Evolutionary conservation across 2,329 filamentous ascomycete species (phyloP).

Genomic region (Ploettnerulaceae sp.): DNA sequence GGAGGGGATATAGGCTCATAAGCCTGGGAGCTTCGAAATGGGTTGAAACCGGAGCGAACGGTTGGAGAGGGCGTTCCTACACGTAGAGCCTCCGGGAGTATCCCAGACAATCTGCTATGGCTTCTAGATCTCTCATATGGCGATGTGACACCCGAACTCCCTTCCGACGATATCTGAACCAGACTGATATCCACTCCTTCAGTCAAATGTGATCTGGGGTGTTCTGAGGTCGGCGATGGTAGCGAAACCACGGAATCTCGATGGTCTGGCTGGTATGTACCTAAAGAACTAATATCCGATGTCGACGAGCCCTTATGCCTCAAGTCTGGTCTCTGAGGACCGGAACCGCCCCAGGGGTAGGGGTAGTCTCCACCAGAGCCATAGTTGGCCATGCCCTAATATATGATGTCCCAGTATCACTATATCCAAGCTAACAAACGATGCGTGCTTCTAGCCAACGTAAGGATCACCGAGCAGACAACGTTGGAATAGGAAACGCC

Average conservation of each 20-base stretch:
- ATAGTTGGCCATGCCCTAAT: slow-evolving; percentile 24
- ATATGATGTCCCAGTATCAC: neutral
- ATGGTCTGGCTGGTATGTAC: slow-evolving; percentile 14
- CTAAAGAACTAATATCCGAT: slow-evolving; percentile 21
- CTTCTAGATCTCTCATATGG: slow-evolving; percentile 6
- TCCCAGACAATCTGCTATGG: slow-evolving; percentile 10
- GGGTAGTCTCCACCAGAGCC: slow-evolving; percentile 18
- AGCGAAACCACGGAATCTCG: slow-evolving; percentile 22
- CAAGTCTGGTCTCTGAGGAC: slow-evolving; percentile 11
- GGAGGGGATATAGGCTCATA: slow-evolving; percentile 22
- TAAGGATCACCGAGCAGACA: slow-evolving; percentile 1
- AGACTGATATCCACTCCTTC: slow-evolving; percentile 29
- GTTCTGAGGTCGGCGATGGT: slow-evolving; percentile 14
- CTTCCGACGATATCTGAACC: slow-evolving; percentile 20
- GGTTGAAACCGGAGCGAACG: slow-evolving; percentile 15
- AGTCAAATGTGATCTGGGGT: slow-evolving; percentile 10
- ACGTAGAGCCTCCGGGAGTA: slow-evolving; percentile 21
- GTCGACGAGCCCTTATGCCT: slow-evolving; percentile 19
- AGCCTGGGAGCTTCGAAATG: slow-evolving; percentile 20
- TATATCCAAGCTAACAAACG: neutral
- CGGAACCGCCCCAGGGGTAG: slow-evolving; percentile 19
- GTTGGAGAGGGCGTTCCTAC: slow-evolving; percentile 23
- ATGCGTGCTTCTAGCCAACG: slow-evolving; percentile 5
- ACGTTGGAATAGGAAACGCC: no score
- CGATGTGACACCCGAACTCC: slow-evolving; percentile 12